Base-by-base conservation (phyloP, 176 grass and related monocot species). In the Rhynchospora tenuis region DNA sequence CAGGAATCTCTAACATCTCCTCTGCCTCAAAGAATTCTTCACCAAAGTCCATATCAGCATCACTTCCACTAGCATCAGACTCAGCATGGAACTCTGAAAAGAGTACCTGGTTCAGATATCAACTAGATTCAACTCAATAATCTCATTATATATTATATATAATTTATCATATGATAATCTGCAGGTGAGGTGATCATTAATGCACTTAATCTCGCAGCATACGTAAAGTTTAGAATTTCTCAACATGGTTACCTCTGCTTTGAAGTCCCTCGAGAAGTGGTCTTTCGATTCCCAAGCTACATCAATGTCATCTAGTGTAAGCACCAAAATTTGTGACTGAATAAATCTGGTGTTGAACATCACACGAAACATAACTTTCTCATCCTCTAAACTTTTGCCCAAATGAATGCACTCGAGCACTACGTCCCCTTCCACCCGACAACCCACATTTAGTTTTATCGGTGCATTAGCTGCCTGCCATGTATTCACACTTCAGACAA, bases 301-400 rank as follows among this genome's bases (percentile, higher is more conserved):
- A 76, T 98, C 95, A 1, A 98, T 88, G 64, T 98, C 89, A 72
- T 98, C 91, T 86, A 95, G 86, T 59, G 78, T 91, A 56, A 98
- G 85, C 22, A 78, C 10, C 68, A 98, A 90, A 85, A 98, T 91
- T 69, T 95, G 92, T 88, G 92, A 98, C 56, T 90, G 92, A 62
- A 95, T 90, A 79, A 98, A 98, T 72, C 83, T 85, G 38, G 91
- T 98, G 69, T 95, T 98, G 91, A 98, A 98, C 92, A 91, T 98
- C 55, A 95, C 84, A 60, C 95, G 89, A 77, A 98, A 98, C 88
- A 98, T 93, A 24, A 98, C 80, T 61, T 77, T 82, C 85, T 91
- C 91, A 50, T 81, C 83, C 68, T 87, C 79, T n/a, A 71, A 62
- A 80, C 76, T 83, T 81, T 89, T 83, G 79, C 90, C 89, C 75